Evolutionary conservation across 805 yeast genomes (phyloP), one percentile per base, ranked within the genome.

Genomic region (Lipomyces mesembrius): DNA sequence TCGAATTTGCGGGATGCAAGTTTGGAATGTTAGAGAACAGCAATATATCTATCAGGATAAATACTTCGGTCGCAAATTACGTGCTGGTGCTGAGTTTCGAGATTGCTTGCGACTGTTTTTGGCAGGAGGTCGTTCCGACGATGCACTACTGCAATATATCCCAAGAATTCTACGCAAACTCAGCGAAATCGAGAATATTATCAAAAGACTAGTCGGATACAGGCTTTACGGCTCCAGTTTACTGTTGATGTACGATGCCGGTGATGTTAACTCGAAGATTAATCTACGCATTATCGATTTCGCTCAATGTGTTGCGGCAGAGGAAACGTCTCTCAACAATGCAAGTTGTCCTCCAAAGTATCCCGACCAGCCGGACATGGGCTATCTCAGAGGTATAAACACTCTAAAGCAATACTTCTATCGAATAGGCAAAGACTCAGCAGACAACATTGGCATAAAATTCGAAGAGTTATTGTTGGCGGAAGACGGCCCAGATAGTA

Each of bases 1-100:
- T 0, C 82, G 99, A 63, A 86, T 95, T 14, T 95, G 99, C 79
- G 99, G 99, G 1, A 85, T 95, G 86, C 97, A 95, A 76, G 89
- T 90, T 46, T 89, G 92, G 88, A 86, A 89, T 73, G 73, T 79
- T 7, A 69, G 69, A 4, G 71, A 75, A 0, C 75, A 79, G 3
- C 79, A 79, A 57, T 90, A 85, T 68, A 83, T 90, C 67, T 87
- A 88, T 71, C 84, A 88, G 66, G 98, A 95, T 79, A 95, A 95
- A 80, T 95, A 95, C 77, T 94, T 88, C 78, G 99, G 99, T 1
- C 84, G 99, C 71, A 79, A 84, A 46, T 83, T 95, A 2, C 82
- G 79, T 65, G 85, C 84, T 12, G 97, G 97, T 0, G 79, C 82
- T 74, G 90, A 90, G 74, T 93, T 96, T 78, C 87, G 88, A n/a